These are phyloP conservation scores for Aureobasidium mangrovei DNA, from an alignment of 2,329 filamentous ascomycete genomes.

Conservation along the genomic window DNA sequence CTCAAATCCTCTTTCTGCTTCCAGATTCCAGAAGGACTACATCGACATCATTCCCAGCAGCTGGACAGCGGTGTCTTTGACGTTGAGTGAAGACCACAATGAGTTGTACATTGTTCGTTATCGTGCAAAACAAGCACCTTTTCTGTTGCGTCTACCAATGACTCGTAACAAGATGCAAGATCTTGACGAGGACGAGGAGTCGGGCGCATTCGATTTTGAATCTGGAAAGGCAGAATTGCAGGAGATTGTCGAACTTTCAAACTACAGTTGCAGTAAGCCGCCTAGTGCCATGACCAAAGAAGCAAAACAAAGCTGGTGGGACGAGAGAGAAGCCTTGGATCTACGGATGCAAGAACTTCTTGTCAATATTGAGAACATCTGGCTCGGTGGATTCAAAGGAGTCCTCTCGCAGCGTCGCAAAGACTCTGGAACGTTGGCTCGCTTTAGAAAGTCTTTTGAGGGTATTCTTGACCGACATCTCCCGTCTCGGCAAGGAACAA, in stretches of 20 bases:
- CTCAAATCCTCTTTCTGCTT: slow-evolving; percentile 20
- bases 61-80: slow-evolving; percentile 83
- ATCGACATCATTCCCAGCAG: slow-evolving; percentile 72
- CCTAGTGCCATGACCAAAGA: slow-evolving; percentile 65
- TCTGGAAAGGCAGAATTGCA: slow-evolving; percentile 70
- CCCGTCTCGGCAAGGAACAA: slow-evolving; percentile 62
- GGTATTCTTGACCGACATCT: slow-evolving; percentile 74
- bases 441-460: slow-evolving; percentile 71
- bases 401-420: slow-evolving; percentile 72
- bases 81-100: slow-evolving; percentile 69
- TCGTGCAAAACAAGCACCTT: slow-evolving; percentile 64
- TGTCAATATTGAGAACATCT: slow-evolving; percentile 79
- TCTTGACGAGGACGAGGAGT: slow-evolving; percentile 47
- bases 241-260: slow-evolving; percentile 73
- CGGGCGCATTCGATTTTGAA: slow-evolving; percentile 70
- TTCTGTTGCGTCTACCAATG: slow-evolving; percentile 78
- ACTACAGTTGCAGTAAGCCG: slow-evolving; percentile 69
- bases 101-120: slow-evolving; percentile 88
- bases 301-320: slow-evolving; percentile 82
- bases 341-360: slow-evolving; percentile 67
- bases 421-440: slow-evolving; percentile 55
- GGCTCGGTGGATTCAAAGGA: slow-evolving; percentile 90
- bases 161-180: slow-evolving; percentile 74
- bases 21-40: slow-evolving; percentile 66
- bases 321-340: slow-evolving; percentile 72